Evolutionary conservation across 805 yeast genomes (phyloP).

Genomic region (Saturnispora silvae): DNA sequence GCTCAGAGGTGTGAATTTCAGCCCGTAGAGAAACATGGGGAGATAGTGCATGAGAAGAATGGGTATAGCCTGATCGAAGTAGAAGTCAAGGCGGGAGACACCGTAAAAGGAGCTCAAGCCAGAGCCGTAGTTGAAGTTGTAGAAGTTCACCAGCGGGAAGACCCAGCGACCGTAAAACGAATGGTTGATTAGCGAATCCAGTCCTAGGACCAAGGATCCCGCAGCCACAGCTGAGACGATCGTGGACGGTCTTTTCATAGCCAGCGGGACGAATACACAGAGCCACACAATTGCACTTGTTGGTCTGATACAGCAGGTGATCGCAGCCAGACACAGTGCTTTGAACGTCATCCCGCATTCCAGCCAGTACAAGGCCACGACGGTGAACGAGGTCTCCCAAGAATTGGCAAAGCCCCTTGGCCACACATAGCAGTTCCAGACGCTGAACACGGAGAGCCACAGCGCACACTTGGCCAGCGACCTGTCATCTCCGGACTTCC

Average conservation of each 20-base stretch:
- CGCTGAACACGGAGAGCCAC: constrained; percentile 44
- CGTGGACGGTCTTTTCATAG: constrained; percentile 10
- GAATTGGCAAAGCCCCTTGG: constrained; percentile 83
- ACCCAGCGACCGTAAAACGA: constrained; percentile 45
- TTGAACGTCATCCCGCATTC: constrained; percentile 19
- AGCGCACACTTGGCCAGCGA: constrained; percentile 36
- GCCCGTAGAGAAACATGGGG: constrained; percentile 48
- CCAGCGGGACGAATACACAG: constrained; percentile 36
- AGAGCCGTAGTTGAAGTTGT: constrained; percentile 67
- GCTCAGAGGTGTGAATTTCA: constrained; percentile 10
- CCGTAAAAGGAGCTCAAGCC: constrained; percentile 81
- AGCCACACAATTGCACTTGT: constrained; percentile 76
- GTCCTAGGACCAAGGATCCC: constrained; percentile 19
- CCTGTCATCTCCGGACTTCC: constrained; percentile 21
- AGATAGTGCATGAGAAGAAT: constrained; percentile 53
- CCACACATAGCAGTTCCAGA: constrained; percentile 72
- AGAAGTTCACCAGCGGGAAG: constrained; percentile 58
- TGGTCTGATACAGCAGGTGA: constrained; percentile 70
- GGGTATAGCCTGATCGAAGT: constrained; percentile 75
- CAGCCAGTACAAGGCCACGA: constrained; percentile 58
- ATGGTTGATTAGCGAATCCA: constrained; percentile 43
- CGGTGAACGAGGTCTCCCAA: constrained; percentile 63
- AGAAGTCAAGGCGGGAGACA: constrained; percentile 72
- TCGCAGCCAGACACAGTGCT: constrained; percentile 39
- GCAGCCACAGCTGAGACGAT: constrained; percentile 8